Base-by-base conservation (phyloP, 306 rosid genomes). In the Cicer judaicum region DNA sequence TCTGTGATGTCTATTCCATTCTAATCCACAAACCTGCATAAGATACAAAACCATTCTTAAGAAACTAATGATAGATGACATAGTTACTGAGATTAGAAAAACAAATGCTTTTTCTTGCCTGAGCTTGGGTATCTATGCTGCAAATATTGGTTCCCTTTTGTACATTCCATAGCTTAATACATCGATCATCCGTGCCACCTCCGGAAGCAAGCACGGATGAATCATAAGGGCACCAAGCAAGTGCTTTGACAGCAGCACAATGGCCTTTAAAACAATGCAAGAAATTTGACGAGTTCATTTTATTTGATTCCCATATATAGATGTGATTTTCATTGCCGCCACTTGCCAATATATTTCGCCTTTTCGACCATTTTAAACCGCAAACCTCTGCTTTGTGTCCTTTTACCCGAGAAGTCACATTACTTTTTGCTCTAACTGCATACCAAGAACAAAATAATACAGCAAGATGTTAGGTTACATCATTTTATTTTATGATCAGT, bases 221-320 rank as follows among this genome's bases (percentile, higher is more conserved):
- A 64, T 87, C 88, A 80, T 87, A 78, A 39, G 97, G 97, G 72
- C 97, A 87, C 97, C 97, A 91, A 0, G 95, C 95, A 19, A 91
- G 91, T 7, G 97, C 90, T 84, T 87, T 91, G 39, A 91, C 92
- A 59, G 97, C 92, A 40, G 95, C 95, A 12, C 63, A 5, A 68
- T 91, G 97, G 15, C 75, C 93, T 10, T 86, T 66, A 63, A 91
- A 86, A 64, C 91, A 59, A 72, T 84, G 74, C 90, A 89, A 81
- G 82, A 80, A 88, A n/a, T 76, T 85, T 11, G 88, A 76, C 2
- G 97, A 89, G 70, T 83, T 80, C 93, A 88, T 88, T 74, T 85
- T 91, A 40, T 81, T 71, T 8, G 82, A 80, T 48, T 91, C 92
- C 97, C 97, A 91, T n/a, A 89, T 67, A 84, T 86, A 89, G 29